Percentiles rank a stretch among this genome's conserved stretches.
These are phyloP conservation scores for Leishmania mexicana DNA, from an alignment of 208 protist genomes.

Conservation along the genomic window DNA sequence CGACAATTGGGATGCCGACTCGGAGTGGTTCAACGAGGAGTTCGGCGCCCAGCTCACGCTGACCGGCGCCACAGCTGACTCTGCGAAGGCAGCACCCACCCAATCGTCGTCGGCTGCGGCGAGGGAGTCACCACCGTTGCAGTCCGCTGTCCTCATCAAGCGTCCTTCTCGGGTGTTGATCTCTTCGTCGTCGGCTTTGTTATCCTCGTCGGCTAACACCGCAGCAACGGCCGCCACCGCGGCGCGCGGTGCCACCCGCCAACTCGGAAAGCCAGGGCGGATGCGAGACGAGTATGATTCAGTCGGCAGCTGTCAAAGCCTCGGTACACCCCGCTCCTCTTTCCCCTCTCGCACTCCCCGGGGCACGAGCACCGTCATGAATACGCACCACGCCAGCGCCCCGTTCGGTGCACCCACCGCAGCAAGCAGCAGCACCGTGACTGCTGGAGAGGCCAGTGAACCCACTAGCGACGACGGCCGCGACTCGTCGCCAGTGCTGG, in stretches of 20 bases:
- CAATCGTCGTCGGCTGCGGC: not conserved
- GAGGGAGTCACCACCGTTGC: not conserved
- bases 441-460: not conserved
- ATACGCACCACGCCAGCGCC: not conserved
- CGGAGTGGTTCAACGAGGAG: constrained; percentile 70
- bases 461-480: not conserved
- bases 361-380: not conserved
- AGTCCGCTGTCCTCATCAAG: not conserved
- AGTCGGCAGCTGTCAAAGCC: not conserved
- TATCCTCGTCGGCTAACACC: not conserved
- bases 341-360: not conserved
- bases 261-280: not conserved
- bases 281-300: not conserved
- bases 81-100: not conserved
- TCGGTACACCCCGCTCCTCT: too few relatives aligned
- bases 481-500: constrained; percentile 14
- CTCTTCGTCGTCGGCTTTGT: not conserved
- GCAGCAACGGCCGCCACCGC: not conserved
- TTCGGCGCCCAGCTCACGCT: constrained; percentile 35
- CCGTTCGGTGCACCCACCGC: not conserved
- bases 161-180: not conserved
- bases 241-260: not conserved
- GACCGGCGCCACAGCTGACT: not conserved
- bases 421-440: not conserved
- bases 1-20: constrained; percentile 52